These are phyloP conservation scores for Paratinospora sagittata DNA, from an alignment of 164 flowering plant species.

Conservation along the genomic window DNA sequence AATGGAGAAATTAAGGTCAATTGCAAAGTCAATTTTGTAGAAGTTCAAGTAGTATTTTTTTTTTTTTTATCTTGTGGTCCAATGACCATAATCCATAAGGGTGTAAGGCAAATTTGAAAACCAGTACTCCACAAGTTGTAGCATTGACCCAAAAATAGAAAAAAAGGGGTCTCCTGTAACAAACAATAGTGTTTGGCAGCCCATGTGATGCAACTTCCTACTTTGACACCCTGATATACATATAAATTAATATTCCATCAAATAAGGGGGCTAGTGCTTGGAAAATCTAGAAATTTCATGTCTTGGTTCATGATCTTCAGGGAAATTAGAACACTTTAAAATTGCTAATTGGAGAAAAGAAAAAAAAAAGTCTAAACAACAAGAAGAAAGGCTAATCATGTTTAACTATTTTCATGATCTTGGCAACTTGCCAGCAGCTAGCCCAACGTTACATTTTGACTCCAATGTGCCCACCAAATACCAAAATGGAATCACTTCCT, in stretches of 20 bases:
- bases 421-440: too few relatives aligned
- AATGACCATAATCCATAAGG: background rate
- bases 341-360: too few relatives aligned
- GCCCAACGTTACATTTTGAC: too few relatives aligned
- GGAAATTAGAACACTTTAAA: too few relatives aligned
- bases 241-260: background rate
- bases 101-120: background rate
- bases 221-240: too few relatives aligned
- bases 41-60: background rate
- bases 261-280: background rate
- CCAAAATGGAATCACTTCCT: too few relatives aligned
- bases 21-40: background rate
- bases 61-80: background rate
- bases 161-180: background rate
- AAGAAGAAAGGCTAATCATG: too few relatives aligned
- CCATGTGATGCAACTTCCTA: background rate
- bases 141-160: background rate
- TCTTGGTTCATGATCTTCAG: too few relatives aligned
- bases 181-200: background rate
- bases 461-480: too few relatives aligned
- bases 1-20: too few relatives aligned
- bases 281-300: background rate
- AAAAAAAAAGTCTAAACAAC: too few relatives aligned
- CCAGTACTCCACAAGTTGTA: background rate
- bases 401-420: too few relatives aligned